Conservation (phyloP, 2,329 filamentous ascomycete genomes). For the Magnaporthales sp. region DNA sequence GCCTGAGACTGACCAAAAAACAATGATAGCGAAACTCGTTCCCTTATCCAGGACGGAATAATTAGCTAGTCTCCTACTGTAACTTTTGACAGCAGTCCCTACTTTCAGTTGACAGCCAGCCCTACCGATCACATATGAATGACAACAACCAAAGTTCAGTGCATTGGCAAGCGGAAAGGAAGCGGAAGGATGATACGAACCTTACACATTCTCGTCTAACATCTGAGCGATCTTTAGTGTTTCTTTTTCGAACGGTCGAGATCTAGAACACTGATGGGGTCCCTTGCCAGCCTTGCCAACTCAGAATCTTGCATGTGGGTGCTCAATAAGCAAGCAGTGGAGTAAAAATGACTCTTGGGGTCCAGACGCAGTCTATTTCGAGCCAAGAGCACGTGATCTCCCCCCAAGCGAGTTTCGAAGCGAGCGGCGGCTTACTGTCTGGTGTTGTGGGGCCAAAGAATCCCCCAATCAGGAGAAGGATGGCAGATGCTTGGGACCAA, state of each 20-base stretch:
- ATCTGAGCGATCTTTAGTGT: background rate
- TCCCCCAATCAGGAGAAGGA: background rate
- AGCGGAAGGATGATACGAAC: background rate
- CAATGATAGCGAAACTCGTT: too few relatives aligned
- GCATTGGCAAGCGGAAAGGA: background rate
- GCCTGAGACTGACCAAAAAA: too few relatives aligned
- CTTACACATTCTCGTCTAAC: background rate
- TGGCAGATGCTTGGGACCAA: background rate
- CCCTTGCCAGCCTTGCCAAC: too few relatives aligned
- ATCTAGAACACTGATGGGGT: background rate
- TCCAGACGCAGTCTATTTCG: background rate
- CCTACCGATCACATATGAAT: background rate
- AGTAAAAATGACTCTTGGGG: background rate
- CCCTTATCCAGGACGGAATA: too few relatives aligned
- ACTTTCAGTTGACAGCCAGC: background rate
- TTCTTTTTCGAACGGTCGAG: background rate
- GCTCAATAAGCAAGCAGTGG: background rate
- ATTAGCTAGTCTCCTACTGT: background rate
- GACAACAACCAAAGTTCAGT: background rate
- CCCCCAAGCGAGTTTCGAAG: background rate
- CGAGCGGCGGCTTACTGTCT: background rate
- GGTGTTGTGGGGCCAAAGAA: background rate
- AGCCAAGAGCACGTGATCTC: background rate
- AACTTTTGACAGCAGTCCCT: background rate
- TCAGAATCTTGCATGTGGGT: background rate